Evolutionary conservation across 106 monocot genomes (phyloP), one percentile per base, ranked within the genome.

Genomic region (Dendrobium chrysotoxum): DNA sequence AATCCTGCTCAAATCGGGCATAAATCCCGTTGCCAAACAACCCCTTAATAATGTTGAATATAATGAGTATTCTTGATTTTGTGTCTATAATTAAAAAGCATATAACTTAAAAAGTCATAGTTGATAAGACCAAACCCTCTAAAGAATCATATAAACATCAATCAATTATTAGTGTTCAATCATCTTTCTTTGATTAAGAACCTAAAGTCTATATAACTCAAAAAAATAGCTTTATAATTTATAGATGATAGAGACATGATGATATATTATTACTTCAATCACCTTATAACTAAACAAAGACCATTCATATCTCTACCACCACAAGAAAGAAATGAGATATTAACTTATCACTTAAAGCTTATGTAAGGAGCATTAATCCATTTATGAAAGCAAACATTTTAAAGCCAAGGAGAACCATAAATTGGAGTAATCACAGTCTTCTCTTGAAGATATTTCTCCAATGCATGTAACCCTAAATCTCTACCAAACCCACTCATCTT

Each of bases 381-480:
- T 65, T 65, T 11, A 65, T 28, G 64, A 65, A 15, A 35, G 15
- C n/a, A 70, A 70, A 70, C 3, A 70, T 35, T 35, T 80, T 42
- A 81, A n/a, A 81, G 81, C 85, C 85, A 82, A 39, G 81, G 85
- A 25, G 82, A 85, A 25, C 17, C 38, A 58, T 82, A 85, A 23
- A 85, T 79, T 12, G 85, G 81, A 75, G 85, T 85, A 72, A 85
- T 82, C n/a, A 82, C 85, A 79, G 79, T 75, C 75, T 85, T 82
- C 30, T 53, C 65, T 65, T 85, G 78, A 7, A 79, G 81, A 64
- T 82, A 85, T 50, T 85, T 79, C 23, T 85, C 78, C 7, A 82
- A 12, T 15, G 74, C 81, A 21, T 82, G 78, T 58, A 82, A 12
- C 26, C 82, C 85, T 28, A 57, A 40, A 16, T 85, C 85, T 54